Evolutionary conservation across 2,329 filamentous ascomycete species (phyloP).

Genomic region (Trichoderma sp.): DNA sequence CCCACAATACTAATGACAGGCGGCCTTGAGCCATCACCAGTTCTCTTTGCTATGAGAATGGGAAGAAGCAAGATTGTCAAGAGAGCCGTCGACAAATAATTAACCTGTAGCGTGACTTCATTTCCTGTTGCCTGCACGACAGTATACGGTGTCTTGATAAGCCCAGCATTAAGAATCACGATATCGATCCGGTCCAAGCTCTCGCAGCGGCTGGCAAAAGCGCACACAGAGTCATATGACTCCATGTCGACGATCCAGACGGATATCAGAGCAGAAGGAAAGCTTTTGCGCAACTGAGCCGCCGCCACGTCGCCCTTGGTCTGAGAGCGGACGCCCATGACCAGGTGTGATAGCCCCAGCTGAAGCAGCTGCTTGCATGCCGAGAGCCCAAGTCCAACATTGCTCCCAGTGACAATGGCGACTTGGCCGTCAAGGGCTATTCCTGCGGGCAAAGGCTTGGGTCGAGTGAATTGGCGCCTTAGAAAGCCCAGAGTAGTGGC

Average conservation of each 20-base stretch:
- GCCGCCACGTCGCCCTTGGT: constrained; percentile 30
- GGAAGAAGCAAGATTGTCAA: background rate
- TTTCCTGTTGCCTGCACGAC: background rate
- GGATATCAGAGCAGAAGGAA: constrained; percentile 21
- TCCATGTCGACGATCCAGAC: constrained; percentile 15
- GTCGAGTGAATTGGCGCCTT: background rate
- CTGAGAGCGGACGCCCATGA: constrained; percentile 34
- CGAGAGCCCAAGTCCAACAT: constrained; percentile 36
- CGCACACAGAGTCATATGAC: background rate
- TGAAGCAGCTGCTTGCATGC: constrained; percentile 33
- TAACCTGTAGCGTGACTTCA: background rate
- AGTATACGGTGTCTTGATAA: background rate
- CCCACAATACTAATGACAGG: background rate
- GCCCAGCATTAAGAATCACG: background rate
- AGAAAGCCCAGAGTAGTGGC: background rate
- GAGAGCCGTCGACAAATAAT: constrained; percentile 5
- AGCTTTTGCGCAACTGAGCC: constrained; percentile 27
- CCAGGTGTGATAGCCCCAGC: constrained; percentile 32
- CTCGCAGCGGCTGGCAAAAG: background rate
- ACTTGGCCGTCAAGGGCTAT: constrained; percentile 19
- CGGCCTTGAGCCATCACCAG: background rate
- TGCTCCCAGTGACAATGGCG: constrained; percentile 36
- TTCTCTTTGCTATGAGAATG: background rate
- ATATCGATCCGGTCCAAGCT: background rate
- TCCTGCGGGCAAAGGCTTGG: background rate